phyloP scores from a whole-genome alignment of 257 asterid species.

The Solanum arcanum region DNA sequence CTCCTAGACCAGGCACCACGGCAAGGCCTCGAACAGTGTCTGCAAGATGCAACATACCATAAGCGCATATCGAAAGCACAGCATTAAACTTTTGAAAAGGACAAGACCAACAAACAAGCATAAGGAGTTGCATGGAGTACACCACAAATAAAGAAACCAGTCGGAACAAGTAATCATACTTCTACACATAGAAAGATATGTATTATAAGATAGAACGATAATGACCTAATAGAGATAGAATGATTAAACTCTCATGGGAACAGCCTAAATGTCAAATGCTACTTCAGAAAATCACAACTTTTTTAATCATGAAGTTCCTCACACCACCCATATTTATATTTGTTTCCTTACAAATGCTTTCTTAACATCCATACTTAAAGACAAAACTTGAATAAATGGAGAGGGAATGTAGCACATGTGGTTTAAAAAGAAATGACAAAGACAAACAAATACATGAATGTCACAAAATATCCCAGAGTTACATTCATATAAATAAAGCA shows the following conservation, averaged over 20 bases:
- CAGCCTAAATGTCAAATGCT: neutral
- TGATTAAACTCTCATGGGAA: neutral
- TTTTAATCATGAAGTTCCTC: neutral
- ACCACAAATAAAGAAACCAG: neutral
- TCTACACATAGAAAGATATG: neutral
- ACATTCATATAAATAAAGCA: neutral
- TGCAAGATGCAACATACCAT: conserved; percentile 16
- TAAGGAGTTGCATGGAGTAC: neutral
- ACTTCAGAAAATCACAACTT: neutral
- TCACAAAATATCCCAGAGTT: neutral
- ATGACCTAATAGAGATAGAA: neutral
- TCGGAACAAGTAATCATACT: neutral
- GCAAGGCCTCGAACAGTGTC: conserved; percentile 96
- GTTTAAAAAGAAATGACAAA: neutral
- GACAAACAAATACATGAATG: neutral
- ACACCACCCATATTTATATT: neutral
- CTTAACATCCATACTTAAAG: neutral
- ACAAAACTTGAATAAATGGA: neutral
- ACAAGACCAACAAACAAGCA: neutral
- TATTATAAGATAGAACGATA: neutral
- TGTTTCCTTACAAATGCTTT: neutral
- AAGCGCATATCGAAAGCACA: neutral
- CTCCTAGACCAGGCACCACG: conserved; percentile 68
- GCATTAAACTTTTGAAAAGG: neutral
- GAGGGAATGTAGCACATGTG: neutral